These are phyloP conservation scores for Camelina sativa DNA, from an alignment of 345 rosid species.

Conservation along the genomic window DNA sequence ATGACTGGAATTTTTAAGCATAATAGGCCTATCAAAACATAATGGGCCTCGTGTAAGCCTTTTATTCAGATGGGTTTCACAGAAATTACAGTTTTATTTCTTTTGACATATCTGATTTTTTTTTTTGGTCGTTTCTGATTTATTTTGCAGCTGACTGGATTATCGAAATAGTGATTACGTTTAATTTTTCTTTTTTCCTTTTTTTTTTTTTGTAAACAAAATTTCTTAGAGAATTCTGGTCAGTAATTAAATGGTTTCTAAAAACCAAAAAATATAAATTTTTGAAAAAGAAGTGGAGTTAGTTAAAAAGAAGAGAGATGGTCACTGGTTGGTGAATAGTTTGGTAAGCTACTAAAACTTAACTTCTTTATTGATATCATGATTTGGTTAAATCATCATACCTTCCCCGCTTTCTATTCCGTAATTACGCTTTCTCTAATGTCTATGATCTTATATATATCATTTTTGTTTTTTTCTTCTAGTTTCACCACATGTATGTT, in stretches of 20 bases:
- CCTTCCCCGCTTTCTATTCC: slow-evolving; percentile 17
- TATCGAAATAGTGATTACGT: not conserved
- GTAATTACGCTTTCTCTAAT: not conserved
- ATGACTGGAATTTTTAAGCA: not conserved
- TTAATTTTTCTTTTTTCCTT: not conserved
- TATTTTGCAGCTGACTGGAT: not conserved
- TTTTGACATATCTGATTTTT: not conserved
- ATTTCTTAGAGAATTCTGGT: not conserved
- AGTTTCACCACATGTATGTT: no score
- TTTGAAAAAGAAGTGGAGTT: slow-evolving; percentile 5
- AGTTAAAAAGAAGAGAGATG: slow-evolving; percentile 8
- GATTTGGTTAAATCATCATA: slow-evolving; percentile 22
- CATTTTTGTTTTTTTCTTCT: no score
- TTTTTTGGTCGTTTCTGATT: not conserved
- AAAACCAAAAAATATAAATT: not conserved
- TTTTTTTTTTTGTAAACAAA: not conserved
- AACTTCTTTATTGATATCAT: slow-evolving; percentile 20
- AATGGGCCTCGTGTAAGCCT: not conserved
- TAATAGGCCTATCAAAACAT: no score
- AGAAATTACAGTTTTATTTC: not conserved
- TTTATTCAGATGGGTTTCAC: slow-evolving; percentile 4
- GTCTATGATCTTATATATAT: no score
- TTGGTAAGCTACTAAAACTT: slow-evolving; percentile 29
- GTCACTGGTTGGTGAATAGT: slow-evolving; percentile 26
- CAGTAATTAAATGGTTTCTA: not conserved